Base-by-base conservation (phyloP, 106 monocot genomes). In the Phalaenopsis equestris region DNA sequence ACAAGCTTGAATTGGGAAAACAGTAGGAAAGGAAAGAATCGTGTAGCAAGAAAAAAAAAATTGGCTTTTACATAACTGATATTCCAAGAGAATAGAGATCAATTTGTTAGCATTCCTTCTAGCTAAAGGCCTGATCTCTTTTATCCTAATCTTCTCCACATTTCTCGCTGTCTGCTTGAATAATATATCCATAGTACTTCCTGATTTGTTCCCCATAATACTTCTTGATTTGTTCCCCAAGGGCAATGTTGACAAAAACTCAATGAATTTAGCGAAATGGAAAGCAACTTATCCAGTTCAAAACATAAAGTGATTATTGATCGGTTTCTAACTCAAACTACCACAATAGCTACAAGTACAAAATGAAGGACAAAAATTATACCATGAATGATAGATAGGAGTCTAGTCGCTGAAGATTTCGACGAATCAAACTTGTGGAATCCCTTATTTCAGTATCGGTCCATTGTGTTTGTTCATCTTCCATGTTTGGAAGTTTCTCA, bases 331-430 rank as follows among this genome's bases (percentile, higher is more conserved):
- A 24, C 38, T 15, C 41, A 15, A 41, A 15, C 2, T 72, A 42
- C 15, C 43, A 45, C 42, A 74, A 74, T 45, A 74, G 17, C 19
- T 70, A 3, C 70, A 39, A 14, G 14, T 70, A 70, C 30, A 38
- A 70, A 70, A 21, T 70, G n/a, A 38, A 76, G 19, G 42, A 24
- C 76, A 81, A 41, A 37, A 8, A 36, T 78, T 89, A 90, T 88
- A 96, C 96, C 65, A 92, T 64, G 74, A 88, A 83, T 89, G 86
- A 83, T 80, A 92, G 75, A 87, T 88, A 90, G 46, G 83, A 86
- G 83, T 97, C 89, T 24, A 97, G 87, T 77, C 70, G 87, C 47
- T 90, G 83, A 75, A 97, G 87, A 87, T 97, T 97, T 86, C 87
- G 64, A 85, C 84, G 87, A 58, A 97, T 92, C 89, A 92, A 78